Conservation (phyloP, 1,139 yeast genomes). For the Eremothecium cymbalariae region DNA sequence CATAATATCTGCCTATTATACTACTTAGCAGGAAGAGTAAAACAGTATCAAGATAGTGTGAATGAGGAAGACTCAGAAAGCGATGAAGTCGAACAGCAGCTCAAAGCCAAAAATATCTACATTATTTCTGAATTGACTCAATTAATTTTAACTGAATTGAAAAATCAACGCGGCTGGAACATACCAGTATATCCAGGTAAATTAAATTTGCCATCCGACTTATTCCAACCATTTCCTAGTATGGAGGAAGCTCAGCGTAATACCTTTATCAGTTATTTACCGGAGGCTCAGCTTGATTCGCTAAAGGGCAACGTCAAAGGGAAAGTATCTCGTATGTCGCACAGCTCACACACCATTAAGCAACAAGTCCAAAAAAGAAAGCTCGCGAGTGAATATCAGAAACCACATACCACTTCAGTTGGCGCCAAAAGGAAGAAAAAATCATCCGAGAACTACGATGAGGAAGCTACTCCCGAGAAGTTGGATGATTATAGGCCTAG, state of each 20-base stretch:
- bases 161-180: constrained; percentile 57
- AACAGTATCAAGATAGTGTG: constrained; percentile 62
- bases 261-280: constrained; percentile 26
- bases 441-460: constrained; percentile 9
- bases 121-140: constrained; percentile 69
- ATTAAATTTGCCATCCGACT: constrained; percentile 55
- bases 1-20: constrained; percentile 67
- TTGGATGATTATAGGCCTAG: constrained; percentile 14
- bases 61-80: constrained; percentile 34
- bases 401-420: constrained; percentile 4
- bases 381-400: constrained; percentile 23
- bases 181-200: constrained; percentile 79
- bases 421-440: constrained; percentile 9
- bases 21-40: constrained; percentile 70
- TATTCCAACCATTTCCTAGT: constrained; percentile 48
- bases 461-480: constrained; percentile 6
- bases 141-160: constrained; percentile 49
- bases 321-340: constrained; percentile 23
- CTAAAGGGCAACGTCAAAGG: constrained; percentile 23
- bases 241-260: constrained; percentile 32
- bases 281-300: constrained; percentile 17
- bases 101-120: constrained; percentile 42
- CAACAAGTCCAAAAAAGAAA: constrained; percentile 27
- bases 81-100: constrained; percentile 24
- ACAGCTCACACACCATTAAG: constrained; percentile 27